Base-by-base conservation (phyloP, 2,329 filamentous ascomycete species). In the Zasmidium angulare region DNA sequence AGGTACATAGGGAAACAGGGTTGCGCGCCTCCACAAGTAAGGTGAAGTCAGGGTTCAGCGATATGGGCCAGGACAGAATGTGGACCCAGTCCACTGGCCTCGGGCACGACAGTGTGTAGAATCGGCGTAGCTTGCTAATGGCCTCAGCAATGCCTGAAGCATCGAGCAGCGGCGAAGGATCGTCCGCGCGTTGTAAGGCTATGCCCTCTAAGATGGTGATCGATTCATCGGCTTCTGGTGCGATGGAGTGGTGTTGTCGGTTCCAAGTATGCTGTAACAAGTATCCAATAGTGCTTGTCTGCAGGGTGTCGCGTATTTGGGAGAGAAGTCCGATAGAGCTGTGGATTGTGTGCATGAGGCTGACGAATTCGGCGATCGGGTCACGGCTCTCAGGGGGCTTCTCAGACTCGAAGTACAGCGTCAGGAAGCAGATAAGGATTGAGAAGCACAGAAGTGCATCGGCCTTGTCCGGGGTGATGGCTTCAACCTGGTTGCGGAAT, bases 61-160 rank as follows among this genome's bases (percentile, higher is more conserved):
- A 50, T 20, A 64, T 67, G 11, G 61, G 61, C 67, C 67, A 70
- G 6, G 56, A 53, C 7, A 69, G 56, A 7, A 65, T 57, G 31
- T 67, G 59, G 1, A 57, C 61, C 65, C 65, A 69, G 11, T 59
- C 50, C 1, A 61, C 59, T 17, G 68, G 64, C 14, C 57, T 60
- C 47, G 60, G 58, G 11, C 54, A 58, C 4, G 62, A 55, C 31
- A 61, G 52, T 19, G 58, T 63, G 55, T 67, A 63, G 54, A 67
- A 67, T 6, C 51, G 50, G 21, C 58, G 56, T 21, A 68, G 61
- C 19, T 61, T 52, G 19, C 46, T 54, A 6, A 68, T 50, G 11
- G 66, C 64, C 22, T 66, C 59, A 53, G 50, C 53, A 23, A 64
- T 67, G 11, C 63, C 60, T 3, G 55, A 48, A 23, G 59, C 57